These are phyloP conservation scores for Serendipita vermifera DNA, from an alignment of 768 basidiomycete species.

Conservation along the genomic window DNA sequence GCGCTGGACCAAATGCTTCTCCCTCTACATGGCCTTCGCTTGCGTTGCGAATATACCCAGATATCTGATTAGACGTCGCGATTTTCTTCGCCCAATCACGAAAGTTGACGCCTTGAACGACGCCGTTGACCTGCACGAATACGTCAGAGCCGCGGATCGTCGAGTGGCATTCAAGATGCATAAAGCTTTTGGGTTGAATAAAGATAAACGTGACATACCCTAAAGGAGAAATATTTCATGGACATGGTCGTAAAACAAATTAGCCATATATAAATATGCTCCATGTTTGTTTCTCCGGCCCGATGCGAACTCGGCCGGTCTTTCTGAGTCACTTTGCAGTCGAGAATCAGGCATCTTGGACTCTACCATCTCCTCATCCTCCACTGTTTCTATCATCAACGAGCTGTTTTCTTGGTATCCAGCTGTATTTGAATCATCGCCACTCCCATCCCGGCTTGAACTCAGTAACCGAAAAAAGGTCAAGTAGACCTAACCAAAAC, in stretches of 20 bases:
- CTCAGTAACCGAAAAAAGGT: neutral
- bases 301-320: neutral
- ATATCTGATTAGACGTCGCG: neutral
- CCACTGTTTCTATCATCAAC: neutral
- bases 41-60: neutral
- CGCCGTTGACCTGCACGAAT: neutral
- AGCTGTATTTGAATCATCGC: neutral
- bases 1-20: neutral
- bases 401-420: neutral
- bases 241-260: neutral
- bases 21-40: constrained; percentile 1
- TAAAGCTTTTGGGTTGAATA: neutral
- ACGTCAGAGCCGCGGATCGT: neutral
- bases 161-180: neutral
- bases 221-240: neutral
- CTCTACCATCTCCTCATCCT: neutral
- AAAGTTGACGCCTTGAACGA: constrained; percentile 4
- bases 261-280: too few species aligned
- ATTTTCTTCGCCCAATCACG: neutral
- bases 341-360: neutral
- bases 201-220: neutral
- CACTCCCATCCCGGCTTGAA: neutral
- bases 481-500: neutral
- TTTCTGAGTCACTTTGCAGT: neutral
- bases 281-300: neutral